Evolutionary conservation across 139 green algal genomes (phyloP).

Genomic region (Volvox reticuliferus): DNA sequence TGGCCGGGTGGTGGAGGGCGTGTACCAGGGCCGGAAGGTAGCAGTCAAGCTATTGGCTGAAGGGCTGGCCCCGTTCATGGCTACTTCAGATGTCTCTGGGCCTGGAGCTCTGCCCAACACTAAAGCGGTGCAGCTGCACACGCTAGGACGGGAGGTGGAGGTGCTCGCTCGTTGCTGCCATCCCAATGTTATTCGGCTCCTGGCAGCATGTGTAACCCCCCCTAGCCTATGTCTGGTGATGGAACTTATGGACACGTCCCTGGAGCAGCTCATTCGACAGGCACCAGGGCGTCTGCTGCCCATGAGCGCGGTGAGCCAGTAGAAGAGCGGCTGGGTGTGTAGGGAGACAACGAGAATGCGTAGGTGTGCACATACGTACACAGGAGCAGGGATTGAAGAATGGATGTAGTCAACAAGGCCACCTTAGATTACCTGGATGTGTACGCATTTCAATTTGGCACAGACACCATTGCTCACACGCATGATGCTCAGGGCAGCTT

Average conservation of each 20-base stretch:
- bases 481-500: too few relatives aligned
- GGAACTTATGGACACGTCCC: constrained; percentile 12
- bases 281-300: constrained; percentile 10
- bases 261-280: not conserved
- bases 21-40: not conserved
- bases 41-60: constrained; percentile 1
- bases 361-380: not conserved
- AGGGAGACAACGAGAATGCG: too few relatives aligned
- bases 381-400: not conserved
- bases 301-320: not conserved
- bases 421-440: not conserved
- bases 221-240: constrained; percentile 16
- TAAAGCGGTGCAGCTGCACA: not conserved
- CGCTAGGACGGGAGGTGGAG: not conserved
- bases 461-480: too few relatives aligned
- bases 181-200: constrained; percentile 12
- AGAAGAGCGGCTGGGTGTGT: not conserved
- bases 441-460: not conserved
- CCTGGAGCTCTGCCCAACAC: not conserved
- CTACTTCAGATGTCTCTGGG: too few relatives aligned
- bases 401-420: not conserved
- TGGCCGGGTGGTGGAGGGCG: constrained; percentile 12
- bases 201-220: not conserved
- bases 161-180: not conserved
- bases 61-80: too few relatives aligned